These are phyloP conservation scores for Clitopilus hobsonii DNA, from an alignment of 768 basidiomycete genomes.

Conservation along the genomic window DNA sequence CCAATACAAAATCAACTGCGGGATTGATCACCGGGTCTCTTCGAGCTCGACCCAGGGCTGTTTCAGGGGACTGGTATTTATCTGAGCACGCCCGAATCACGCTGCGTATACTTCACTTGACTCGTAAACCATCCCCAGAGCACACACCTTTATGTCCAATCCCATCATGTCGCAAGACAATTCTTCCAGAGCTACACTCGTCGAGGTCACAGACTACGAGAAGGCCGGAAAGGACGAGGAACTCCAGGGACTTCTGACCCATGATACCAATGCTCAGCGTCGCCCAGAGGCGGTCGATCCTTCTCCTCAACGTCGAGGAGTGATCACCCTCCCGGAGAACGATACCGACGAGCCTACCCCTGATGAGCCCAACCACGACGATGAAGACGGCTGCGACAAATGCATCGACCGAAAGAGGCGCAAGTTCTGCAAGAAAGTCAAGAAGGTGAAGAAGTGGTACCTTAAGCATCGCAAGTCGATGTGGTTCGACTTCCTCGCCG, in stretches of 20 bases:
- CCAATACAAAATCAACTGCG: not conserved
- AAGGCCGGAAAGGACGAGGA: not conserved
- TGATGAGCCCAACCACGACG: not conserved
- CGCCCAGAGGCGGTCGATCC: no score
- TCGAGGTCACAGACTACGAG: not conserved
- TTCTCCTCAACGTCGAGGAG: not conserved
- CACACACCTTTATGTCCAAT: not conserved
- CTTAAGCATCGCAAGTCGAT: not conserved
- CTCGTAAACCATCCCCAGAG: not conserved
- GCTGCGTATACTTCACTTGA: not conserved
- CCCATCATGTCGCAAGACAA: not conserved
- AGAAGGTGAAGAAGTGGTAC: not conserved
- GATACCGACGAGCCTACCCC: not conserved
- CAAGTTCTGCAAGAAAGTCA: not conserved
- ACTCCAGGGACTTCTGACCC: not conserved
- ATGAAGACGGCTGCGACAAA: not conserved
- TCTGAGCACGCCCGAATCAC: not conserved
- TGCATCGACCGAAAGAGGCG: not conserved
- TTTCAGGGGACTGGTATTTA: not conserved
- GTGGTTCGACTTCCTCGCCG: not conserved
- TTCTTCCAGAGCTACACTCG: not conserved
- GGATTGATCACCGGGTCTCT: not conserved
- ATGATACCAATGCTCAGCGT: not conserved
- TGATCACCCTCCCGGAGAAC: not conserved
- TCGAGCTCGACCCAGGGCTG: not conserved